Evolutionary conservation across 2,329 filamentous ascomycete genomes (phyloP), one percentile per base, ranked within the genome.

Genomic region (Lasiodiplodia sp.): DNA sequence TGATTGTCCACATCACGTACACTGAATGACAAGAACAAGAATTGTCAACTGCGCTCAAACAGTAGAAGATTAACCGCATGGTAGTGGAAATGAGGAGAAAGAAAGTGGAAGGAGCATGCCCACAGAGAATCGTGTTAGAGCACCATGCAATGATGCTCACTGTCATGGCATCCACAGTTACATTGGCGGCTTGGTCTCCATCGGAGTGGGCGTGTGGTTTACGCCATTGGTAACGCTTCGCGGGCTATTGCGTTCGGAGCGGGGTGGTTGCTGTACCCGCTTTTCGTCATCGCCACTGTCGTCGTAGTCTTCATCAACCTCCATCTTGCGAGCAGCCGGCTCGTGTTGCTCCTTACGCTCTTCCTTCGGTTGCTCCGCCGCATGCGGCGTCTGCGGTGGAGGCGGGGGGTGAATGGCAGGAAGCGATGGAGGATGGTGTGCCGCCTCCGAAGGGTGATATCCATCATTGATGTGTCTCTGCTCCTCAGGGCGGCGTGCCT

Each of bases 271-370:
- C 79, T 71, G 84, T 79, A 60, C 67, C 12, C 67, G 49, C 79
- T 88, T 89, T 51, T 96, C 91, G 69, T 97, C 95, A 72, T 97
- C 94, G 4, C 89, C 93, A 68, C 94, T 95, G 75, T 98, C 95
- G 78, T 98, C 95, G 75, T 99, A 98, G 78, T 98, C 92, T 79
- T 99, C 96, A 73, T 99, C 94, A 23, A 98, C 92, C 7, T 98
- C 95, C 89, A 99, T 96, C 80, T 97, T 97, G 25, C 96, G 87
- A 23, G 94, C 93, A 40, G 96, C 94, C 66, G 94, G 92, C 81
- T 98, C 95, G 69, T 90, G 90, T 65, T 81, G 79, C 68, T 81
- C 78, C 10, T 79, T 77, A 44, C 81, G 79, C 71, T 84, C 82
- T 69, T 83, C 80, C 67, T 82, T 81, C 70, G 80, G 76, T 69